Base-by-base conservation (phyloP, 192 early-diverging fungal species). In the Entomortierella chlamydospora region DNA sequence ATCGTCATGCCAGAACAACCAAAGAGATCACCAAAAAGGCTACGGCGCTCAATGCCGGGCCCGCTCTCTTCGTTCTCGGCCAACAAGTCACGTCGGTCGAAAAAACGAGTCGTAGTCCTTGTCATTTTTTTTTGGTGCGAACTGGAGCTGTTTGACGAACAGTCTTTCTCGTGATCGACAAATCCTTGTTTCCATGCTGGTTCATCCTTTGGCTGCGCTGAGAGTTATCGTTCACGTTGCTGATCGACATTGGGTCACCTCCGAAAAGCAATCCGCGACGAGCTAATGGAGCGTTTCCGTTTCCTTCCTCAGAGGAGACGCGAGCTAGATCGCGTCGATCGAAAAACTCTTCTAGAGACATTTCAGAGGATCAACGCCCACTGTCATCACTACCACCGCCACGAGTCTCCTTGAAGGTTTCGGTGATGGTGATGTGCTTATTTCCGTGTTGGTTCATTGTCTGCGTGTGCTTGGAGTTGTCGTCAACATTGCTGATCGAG, bases 401-500 rank as follows among this genome's bases (percentile, higher is more conserved):
- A 28, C 28, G 23, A 29, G 11, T 10, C 26, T 29, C 28, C 15
- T 28, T 54, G 6, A 4, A 6, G 52, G 9, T 26, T 18, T 54
- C 26, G 52, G 22, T 23, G 52, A 54, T 54, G 6, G 6, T 20
- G 12, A 30, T 22, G 4, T 23, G 18, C 20, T 31, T 55, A 33
- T 72, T 72, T 15, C 55, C 33, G n/a, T 64, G 61, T 5, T 29
- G 11, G 9, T 72, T 64, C 61, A 72, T 49, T 5, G 61, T 72
- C 55, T 61, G 60, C 0, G 45, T 57, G 34, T 72, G 12, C 30
- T 74, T 51, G 58, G 64, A 74, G 57, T 67, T 74, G 30, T 74
- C 72, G 31, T 74, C 55, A 23, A 67, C 52, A 41, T 67, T 66
- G 29, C 33, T 45, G 30, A 65, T 73, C 25, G 45, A n/a, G 22